phyloP scores from a whole-genome alignment of 2,329 filamentous ascomycete species.

The Claviceps pazoutovae region DNA sequence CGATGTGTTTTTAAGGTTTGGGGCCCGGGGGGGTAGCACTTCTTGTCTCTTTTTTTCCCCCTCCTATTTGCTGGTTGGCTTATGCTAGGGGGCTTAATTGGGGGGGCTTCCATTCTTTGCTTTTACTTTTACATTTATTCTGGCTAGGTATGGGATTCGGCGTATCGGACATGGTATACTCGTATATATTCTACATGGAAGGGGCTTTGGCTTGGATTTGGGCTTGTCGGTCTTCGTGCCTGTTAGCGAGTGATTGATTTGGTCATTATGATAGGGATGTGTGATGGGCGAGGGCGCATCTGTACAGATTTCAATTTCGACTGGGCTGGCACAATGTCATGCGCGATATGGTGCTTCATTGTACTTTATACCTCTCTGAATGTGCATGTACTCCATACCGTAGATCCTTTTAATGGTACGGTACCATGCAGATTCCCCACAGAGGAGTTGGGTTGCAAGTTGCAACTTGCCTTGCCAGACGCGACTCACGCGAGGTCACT shows the following conservation, averaged over 20 bases:
- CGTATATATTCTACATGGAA: background rate
- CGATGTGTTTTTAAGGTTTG: background rate
- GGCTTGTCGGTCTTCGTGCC: background rate
- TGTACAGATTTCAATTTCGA: slow-evolving; percentile 2
- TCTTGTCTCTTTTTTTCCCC: background rate
- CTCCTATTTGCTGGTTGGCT: background rate
- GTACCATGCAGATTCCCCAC: too few species aligned
- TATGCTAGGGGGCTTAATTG: background rate
- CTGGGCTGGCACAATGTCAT: background rate
- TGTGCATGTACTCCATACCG: too few species aligned
- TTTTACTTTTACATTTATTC: background rate
- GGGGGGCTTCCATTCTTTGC: background rate
- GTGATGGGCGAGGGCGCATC: background rate
- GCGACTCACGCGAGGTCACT: background rate
- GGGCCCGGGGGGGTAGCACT: background rate
- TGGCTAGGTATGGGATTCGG: background rate
- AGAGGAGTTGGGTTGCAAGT: too few species aligned
- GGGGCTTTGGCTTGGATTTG: background rate
- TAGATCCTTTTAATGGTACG: too few species aligned
- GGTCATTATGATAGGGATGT: background rate
- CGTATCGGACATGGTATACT: background rate
- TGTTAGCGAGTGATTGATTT: slow-evolving; percentile 2
- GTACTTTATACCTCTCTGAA: too few species aligned
- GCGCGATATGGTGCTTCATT: too few species aligned
- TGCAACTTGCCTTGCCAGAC: too few species aligned